phyloP scores from a whole-genome alignment of 164 flowering plant genomes.

The Vitis rotundifolia region DNA sequence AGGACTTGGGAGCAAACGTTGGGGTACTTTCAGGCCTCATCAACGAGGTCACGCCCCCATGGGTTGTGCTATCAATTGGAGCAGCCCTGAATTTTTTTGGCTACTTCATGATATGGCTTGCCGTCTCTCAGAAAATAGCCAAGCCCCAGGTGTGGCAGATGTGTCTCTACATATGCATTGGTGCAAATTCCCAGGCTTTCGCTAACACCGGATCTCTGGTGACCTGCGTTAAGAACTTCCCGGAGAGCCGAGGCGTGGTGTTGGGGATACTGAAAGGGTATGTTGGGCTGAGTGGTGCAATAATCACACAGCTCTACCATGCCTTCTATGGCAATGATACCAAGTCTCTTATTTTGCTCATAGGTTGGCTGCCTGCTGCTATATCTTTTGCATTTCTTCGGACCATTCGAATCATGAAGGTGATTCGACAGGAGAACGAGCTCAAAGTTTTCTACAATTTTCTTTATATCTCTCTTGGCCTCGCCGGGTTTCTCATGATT shows the following conservation, averaged over 20 bases:
- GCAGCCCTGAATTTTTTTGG: conserved; percentile 44
- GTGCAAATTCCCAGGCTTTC: conserved; percentile 50
- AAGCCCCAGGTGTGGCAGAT: conserved; percentile 45
- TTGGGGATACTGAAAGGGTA: conserved; percentile 49
- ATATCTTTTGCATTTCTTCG: conserved; percentile 25
- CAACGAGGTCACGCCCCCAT: conserved; percentile 52
- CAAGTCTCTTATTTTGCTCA: conserved; percentile 28
- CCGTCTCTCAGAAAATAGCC: conserved; percentile 31
- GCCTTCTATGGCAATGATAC: conserved; percentile 33
- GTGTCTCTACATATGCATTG: conserved; percentile 48
- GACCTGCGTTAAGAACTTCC: conserved; percentile 54
- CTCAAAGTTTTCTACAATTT: conserved; percentile 31
- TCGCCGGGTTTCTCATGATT: conserved; percentile 29
- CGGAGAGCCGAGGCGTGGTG: conserved; percentile 49
- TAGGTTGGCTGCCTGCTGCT: conserved; percentile 37
- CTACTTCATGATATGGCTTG: conserved; percentile 57
- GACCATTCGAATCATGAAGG: conserved; percentile 29
- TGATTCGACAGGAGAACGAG: conserved; percentile 23
- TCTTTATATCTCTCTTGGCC: conserved; percentile 26
- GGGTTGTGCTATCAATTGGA: conserved; percentile 48
- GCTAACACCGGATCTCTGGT: conserved; percentile 49
- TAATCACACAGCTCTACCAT: conserved; percentile 42
- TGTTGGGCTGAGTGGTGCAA: conserved; percentile 53
- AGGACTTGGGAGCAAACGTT: conserved; percentile 42
- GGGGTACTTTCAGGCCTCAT: conserved; percentile 44